Percentiles rank a stretch among this genome's conserved stretches.
phyloP scores from a whole-genome alignment of 805 yeast species.

The Tetrapisispora phaffii region DNA sequence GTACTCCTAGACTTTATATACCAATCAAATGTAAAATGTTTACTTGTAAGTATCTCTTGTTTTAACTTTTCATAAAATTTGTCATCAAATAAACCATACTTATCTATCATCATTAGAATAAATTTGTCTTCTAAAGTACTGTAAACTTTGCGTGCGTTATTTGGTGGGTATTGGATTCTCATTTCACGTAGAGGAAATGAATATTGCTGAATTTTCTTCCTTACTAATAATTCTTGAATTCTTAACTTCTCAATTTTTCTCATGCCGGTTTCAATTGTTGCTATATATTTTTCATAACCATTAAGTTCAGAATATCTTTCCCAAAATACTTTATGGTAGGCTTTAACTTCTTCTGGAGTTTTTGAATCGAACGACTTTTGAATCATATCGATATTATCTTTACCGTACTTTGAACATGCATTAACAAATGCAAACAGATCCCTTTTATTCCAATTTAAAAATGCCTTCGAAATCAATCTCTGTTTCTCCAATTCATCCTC shows the following conservation, averaged over 20 bases:
- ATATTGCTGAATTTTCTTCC: constrained; percentile 41
- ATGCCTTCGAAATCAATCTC: constrained; percentile 44
- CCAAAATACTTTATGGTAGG: constrained; percentile 59
- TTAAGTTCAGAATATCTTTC: constrained; percentile 46
- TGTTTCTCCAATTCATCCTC: constrained; percentile 51
- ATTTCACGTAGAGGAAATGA: constrained; percentile 56
- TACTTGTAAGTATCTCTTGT: constrained; percentile 50
- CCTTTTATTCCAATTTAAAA: constrained; percentile 60
- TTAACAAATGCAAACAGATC: constrained; percentile 67
- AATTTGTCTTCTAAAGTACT: constrained; percentile 64
- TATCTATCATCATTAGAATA: constrained; percentile 48
- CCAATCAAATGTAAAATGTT: constrained; percentile 63
- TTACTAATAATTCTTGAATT: constrained; percentile 47
- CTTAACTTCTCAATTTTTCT: constrained; percentile 48
- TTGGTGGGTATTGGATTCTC: constrained; percentile 67
- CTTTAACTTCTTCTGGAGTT: constrained; percentile 46
- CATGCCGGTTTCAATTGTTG: constrained; percentile 68
- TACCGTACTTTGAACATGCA: constrained; percentile 58
- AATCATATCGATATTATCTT: constrained; percentile 41
- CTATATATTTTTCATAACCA: constrained; percentile 59
- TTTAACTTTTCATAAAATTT: constrained; percentile 54
- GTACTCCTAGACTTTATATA: constrained; percentile 60
- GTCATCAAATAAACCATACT: constrained; percentile 53
- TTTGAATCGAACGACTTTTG: constrained; percentile 49
- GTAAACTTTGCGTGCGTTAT: constrained; percentile 66